A percentile compares a stretch with the other conserved stretches of the same genome.
Conservation (phyloP, 2,329 filamentous ascomycete genomes). For the Reticulascus tulasneorum region DNA sequence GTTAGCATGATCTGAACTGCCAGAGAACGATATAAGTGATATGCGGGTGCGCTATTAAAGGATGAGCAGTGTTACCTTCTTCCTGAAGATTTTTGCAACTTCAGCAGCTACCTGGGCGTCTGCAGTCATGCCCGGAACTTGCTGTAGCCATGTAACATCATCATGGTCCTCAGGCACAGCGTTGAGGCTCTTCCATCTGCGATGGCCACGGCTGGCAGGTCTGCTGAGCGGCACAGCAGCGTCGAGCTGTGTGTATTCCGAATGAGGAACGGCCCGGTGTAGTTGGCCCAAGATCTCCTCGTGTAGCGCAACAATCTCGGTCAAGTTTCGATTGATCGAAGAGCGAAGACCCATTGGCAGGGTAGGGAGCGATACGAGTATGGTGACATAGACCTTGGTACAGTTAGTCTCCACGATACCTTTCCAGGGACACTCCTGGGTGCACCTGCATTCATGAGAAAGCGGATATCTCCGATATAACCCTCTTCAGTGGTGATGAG, state of each 20-base stretch:
- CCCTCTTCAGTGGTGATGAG: conserved; percentile 80
- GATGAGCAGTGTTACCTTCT: conserved; percentile 44
- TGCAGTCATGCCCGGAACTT: conserved; percentile 47
- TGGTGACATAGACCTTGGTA: conserved; percentile 67
- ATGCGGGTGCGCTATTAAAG: neutral
- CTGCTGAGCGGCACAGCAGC: conserved; percentile 15
- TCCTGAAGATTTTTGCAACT: conserved; percentile 57
- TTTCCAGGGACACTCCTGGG: neutral
- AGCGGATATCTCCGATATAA: conserved; percentile 83
- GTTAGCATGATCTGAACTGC: conserved; percentile 1
- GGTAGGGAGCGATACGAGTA: conserved; percentile 67
- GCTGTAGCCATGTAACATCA: conserved; percentile 37
- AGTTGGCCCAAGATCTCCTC: conserved; percentile 75
- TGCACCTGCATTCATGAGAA: conserved; percentile 71
- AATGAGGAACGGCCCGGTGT: conserved; percentile 65
- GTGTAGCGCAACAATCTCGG: conserved; percentile 77
- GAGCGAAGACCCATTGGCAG: conserved; percentile 61
- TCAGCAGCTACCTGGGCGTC: conserved; percentile 58
- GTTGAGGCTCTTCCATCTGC: conserved; percentile 46
- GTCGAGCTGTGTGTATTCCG: conserved; percentile 53
- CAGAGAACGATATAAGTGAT: neutral
- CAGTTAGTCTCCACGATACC: conserved; percentile 4
- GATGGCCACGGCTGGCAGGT: conserved; percentile 26
- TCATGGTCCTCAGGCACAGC: conserved; percentile 37
- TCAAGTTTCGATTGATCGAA: conserved; percentile 75